These are phyloP conservation scores for Phtheirospermum japonicum DNA, from an alignment of 257 asterid species.

Conservation along the genomic window DNA sequence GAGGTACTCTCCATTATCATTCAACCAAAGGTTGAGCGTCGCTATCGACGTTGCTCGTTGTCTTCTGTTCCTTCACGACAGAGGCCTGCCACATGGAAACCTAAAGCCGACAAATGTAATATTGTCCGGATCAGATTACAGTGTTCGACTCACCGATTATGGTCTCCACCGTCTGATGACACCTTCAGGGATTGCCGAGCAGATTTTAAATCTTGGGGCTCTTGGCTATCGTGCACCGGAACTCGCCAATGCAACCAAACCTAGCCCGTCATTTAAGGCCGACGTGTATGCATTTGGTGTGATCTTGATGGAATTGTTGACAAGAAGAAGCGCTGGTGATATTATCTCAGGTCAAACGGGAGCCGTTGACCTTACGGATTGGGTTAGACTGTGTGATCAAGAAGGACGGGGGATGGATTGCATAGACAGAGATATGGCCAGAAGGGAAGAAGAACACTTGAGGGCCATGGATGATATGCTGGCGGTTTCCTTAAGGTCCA, in stretches of 20 bases:
- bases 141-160: constrained; percentile 66
- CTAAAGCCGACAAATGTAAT: constrained; percentile 88
- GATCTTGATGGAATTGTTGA: constrained; percentile 85
- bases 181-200: constrained; percentile 82
- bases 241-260: constrained; percentile 65
- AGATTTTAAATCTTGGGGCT: constrained; percentile 85
- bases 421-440: constrained; percentile 78
- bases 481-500: constrained; percentile 76
- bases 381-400: constrained; percentile 83
- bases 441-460: constrained; percentile 72
- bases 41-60: constrained; percentile 78
- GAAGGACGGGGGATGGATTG: constrained; percentile 95
- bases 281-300: constrained; percentile 97
- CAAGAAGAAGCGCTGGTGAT: constrained; percentile 97
- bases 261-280: constrained; percentile 70
- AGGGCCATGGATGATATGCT: constrained; percentile 84
- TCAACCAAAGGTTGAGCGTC: constrained; percentile 69
- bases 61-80: constrained; percentile 73
- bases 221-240: constrained; percentile 94
- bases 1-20: constrained; percentile 79
- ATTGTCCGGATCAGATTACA: constrained; percentile 57
- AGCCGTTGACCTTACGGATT: constrained; percentile 93
- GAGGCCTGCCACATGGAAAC: constrained; percentile 91
- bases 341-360: constrained; percentile 91
- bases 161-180: constrained; percentile 97